phyloP scores from a whole-genome alignment of 768 basidiomycete species.

The Coprinellus micaceus region DNA sequence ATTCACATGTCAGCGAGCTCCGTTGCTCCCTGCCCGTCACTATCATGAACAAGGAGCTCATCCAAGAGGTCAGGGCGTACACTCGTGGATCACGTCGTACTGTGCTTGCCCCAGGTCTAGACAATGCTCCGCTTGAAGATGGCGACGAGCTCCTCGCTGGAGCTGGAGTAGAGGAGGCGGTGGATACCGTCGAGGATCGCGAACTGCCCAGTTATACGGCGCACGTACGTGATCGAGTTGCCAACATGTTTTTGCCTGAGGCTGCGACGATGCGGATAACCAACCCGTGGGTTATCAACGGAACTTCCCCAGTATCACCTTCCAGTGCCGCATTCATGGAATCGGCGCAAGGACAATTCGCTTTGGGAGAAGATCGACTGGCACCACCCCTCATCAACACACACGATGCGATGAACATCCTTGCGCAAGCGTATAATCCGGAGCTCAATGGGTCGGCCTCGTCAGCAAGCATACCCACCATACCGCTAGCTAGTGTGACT shows the following conservation, averaged over 20 bases:
- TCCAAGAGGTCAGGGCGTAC: conserved; percentile 70
- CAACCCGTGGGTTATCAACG: conserved; percentile 56
- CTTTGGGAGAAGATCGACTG: neutral
- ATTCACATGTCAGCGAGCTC: conserved; percentile 93
- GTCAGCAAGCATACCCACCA: neutral
- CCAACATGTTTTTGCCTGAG: conserved; percentile 69
- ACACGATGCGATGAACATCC: neutral
- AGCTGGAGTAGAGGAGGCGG: neutral
- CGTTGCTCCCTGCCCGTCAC: conserved; percentile 89
- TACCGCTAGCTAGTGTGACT: neutral
- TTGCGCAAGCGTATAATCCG: neutral
- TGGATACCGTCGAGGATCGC: conserved; percentile 54
- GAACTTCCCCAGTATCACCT: conserved; percentile 26
- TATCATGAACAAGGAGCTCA: conserved; percentile 69
- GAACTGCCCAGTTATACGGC: conserved; percentile 87
- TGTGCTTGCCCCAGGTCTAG: conserved; percentile 40
- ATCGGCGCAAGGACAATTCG: neutral
- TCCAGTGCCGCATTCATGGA: neutral
- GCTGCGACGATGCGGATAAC: conserved; percentile 57
- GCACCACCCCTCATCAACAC: neutral
- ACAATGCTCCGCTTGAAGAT: conserved; percentile 18
- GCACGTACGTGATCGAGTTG: conserved; percentile 88
- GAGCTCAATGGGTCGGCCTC: neutral
- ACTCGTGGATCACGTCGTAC: conserved; percentile 76
- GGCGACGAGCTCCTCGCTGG: conserved; percentile 44